A percentile compares a stretch with the other conserved stretches of the same genome.
These are phyloP conservation scores for Lentinula edodes DNA, from an alignment of 768 basidiomycete species.

Conservation along the genomic window DNA sequence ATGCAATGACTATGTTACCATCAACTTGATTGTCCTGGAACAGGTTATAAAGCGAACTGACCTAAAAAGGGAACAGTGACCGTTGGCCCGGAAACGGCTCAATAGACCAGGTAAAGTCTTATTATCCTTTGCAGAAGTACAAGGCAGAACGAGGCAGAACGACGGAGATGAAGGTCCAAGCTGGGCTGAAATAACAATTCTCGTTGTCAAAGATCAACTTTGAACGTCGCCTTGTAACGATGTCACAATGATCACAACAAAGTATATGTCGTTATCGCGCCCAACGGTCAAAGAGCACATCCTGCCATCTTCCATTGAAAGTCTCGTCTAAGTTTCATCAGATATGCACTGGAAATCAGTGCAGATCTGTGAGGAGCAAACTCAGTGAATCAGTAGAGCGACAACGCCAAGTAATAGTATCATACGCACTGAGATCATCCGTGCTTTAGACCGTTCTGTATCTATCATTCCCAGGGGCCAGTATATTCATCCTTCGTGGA, in stretches of 20 bases:
- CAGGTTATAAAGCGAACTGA: background rate
- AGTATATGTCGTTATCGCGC: background rate
- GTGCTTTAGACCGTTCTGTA: background rate
- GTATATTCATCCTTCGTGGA: no score
- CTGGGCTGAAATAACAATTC: background rate
- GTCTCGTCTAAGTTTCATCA: background rate
- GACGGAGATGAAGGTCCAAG: background rate
- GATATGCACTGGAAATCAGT: background rate
- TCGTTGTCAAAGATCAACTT: background rate
- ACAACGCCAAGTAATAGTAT: background rate
- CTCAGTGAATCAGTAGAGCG: background rate
- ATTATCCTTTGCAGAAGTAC: background rate
- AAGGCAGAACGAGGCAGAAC: background rate
- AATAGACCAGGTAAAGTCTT: background rate
- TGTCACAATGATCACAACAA: background rate
- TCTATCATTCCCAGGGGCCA: no score
- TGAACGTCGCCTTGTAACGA: background rate
- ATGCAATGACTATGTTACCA: background rate
- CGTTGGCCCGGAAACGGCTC: background rate
- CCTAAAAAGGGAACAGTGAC: background rate
- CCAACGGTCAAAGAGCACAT: background rate
- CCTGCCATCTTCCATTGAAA: background rate
- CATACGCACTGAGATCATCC: background rate
- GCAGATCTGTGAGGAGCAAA: background rate
- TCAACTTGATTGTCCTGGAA: constrained; percentile 1